Percentiles rank a stretch among this genome's conserved stretches.
Evolutionary conservation across 2,329 filamentous ascomycete genomes (phyloP).

Genomic region (Fusarium solani-melongenae): DNA sequence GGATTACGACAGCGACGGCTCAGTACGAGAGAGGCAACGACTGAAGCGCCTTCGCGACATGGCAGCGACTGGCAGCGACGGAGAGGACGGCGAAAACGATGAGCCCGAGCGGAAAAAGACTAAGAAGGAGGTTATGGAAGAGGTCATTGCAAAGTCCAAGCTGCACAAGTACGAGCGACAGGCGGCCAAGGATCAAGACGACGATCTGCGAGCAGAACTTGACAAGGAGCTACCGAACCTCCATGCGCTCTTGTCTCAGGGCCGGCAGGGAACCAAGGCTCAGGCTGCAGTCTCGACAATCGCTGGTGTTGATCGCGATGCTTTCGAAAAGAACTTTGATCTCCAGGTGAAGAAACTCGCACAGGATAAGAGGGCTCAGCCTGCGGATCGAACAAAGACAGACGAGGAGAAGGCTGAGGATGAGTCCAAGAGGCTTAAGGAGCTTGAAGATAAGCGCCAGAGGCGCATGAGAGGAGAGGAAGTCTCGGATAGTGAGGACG

Average conservation of each 20-base stretch:
- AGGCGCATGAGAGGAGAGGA: constrained; percentile 89
- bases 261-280: constrained; percentile 53
- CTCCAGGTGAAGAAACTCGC: constrained; percentile 83
- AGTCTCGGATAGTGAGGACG: constrained; percentile 73
- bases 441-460: constrained; percentile 84
- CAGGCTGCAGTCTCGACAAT: constrained; percentile 46
- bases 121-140: constrained; percentile 97
- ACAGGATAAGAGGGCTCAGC: constrained; percentile 85
- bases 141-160: constrained; percentile 97
- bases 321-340: constrained; percentile 90
- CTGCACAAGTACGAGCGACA: constrained; percentile 95
- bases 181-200: constrained; percentile 90
- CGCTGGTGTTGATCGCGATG: constrained; percentile 70
- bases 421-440: constrained; percentile 79
- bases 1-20: constrained; percentile 68
- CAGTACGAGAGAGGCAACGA: constrained; percentile 63
- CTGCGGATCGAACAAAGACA: constrained; percentile 89
- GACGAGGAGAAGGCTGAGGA: constrained; percentile 86
- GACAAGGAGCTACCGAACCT: constrained; percentile 86
- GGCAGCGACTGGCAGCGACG: constrained; percentile 58
- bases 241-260: constrained; percentile 73
- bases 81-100: constrained; percentile 61
- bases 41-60: constrained; percentile 67
- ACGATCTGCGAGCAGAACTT: constrained; percentile 84
- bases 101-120: constrained; percentile 89